Conservation (phyloP, 805 yeast species). For the Lipomyces yamanashiensis region DNA sequence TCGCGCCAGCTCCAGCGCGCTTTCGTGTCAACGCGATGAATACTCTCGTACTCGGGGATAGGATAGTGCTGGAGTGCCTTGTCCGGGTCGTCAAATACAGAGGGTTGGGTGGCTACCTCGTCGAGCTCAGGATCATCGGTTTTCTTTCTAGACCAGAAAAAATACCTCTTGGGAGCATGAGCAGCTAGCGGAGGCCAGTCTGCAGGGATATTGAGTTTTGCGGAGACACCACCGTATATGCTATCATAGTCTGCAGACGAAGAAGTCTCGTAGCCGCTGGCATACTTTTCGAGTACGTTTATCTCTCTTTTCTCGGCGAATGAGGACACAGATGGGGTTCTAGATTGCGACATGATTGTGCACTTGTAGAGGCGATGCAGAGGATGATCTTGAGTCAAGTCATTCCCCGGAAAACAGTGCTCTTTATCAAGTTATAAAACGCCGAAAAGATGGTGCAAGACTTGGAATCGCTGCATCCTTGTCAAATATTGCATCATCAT, state of each 20-base stretch:
- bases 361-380: too few relatives aligned
- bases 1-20: conserved; percentile 62
- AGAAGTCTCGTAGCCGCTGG: background rate
- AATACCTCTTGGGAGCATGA: conserved; percentile 19
- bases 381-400: too few relatives aligned
- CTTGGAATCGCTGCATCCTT: background rate
- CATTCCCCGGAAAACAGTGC: too few relatives aligned
- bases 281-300: background rate
- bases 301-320: background rate
- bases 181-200: conserved; percentile 35
- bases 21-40: conserved; percentile 58
- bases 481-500: background rate
- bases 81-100: conserved; percentile 38
- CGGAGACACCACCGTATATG: conserved; percentile 12
- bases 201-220: conserved; percentile 24
- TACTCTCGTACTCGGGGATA: conserved; percentile 33
- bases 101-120: conserved; percentile 30
- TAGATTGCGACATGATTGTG: too few relatives aligned
- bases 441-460: background rate
- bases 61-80: conserved; percentile 23
- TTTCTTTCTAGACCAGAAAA: conserved; percentile 22
- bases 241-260: background rate
- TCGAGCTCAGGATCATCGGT: conserved; percentile 20
- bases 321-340: background rate
- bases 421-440: background rate